A percentile compares a stretch with the other conserved stretches of the same genome.
These are phyloP conservation scores for Ehretia macrophylla DNA, from an alignment of 257 asterid genomes.

Conservation along the genomic window DNA sequence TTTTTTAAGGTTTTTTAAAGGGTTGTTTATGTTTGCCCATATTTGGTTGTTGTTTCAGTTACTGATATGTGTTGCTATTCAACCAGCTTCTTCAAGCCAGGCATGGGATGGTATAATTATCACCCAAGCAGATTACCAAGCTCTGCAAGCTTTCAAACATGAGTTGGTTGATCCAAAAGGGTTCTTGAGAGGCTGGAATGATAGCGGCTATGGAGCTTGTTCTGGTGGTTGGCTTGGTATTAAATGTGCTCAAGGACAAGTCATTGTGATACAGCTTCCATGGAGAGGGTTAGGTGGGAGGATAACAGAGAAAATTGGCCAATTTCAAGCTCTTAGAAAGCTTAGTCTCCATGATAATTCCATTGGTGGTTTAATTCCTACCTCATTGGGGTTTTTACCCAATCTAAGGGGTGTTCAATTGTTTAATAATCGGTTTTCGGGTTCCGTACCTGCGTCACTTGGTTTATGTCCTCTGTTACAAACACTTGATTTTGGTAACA, in stretches of 20 bases:
- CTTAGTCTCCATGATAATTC: slow-evolving; percentile 88
- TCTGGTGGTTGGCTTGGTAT: slow-evolving; percentile 87
- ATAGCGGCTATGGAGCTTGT: slow-evolving; percentile 80
- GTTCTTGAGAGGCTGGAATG: slow-evolving; percentile 85
- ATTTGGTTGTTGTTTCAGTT: slow-evolving; percentile 24
- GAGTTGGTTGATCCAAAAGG: slow-evolving; percentile 78
- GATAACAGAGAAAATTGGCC: slow-evolving; percentile 66
- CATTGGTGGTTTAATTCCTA: slow-evolving; percentile 71
- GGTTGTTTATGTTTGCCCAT: slow-evolving; percentile 9
- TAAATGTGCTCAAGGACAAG: slow-evolving; percentile 91
- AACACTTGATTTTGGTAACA: slow-evolving; percentile 70
- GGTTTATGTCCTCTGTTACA: slow-evolving; percentile 69
- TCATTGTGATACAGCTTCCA: slow-evolving; percentile 91
- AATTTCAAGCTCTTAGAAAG: slow-evolving; percentile 77
- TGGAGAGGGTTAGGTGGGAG: slow-evolving; percentile 82
- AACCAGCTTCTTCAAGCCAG: slow-evolving; percentile 33
- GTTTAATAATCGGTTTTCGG: slow-evolving; percentile 69
- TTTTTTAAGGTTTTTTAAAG: slow-evolving; percentile 8
- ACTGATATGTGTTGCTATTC: slow-evolving; percentile 14
- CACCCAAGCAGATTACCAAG: slow-evolving; percentile 69
- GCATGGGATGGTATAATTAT: slow-evolving; percentile 87
- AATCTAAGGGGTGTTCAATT: slow-evolving; percentile 81
- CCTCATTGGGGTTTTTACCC: slow-evolving; percentile 67
- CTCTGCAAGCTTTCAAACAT: slow-evolving; percentile 78
- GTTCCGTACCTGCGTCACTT: slow-evolving; percentile 78